These are phyloP conservation scores for Kalmanozyma brasiliensis DNA, from an alignment of 1,284 basidiomycete genomes.

Conservation along the genomic window DNA sequence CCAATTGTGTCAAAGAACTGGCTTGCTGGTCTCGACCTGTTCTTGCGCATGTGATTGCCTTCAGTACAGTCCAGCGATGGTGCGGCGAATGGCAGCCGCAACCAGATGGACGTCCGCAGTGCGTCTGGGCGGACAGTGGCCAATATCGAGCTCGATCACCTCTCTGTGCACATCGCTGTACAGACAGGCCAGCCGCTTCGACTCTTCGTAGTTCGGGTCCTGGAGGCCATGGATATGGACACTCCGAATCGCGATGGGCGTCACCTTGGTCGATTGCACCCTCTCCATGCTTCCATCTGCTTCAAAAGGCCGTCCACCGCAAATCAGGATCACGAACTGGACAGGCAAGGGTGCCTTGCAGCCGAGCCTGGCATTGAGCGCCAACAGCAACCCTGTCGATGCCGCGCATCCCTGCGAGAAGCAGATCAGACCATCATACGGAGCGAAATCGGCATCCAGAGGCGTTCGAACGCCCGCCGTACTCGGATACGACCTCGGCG, in stretches of 20 bases:
- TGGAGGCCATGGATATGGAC: slow-evolving; percentile 34
- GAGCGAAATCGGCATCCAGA: not conserved
- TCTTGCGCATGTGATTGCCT: too few relatives aligned
- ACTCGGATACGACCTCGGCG: slow-evolving; percentile 20
- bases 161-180: slow-evolving; percentile 24
- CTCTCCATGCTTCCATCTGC: slow-evolving; percentile 21
- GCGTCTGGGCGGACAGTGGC: slow-evolving; percentile 43
- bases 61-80: slow-evolving; percentile 6
- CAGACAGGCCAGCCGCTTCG: slow-evolving; percentile 17
- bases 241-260: slow-evolving; percentile 21
- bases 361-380: slow-evolving; percentile 1
- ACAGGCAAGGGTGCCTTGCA: slow-evolving; percentile 5
- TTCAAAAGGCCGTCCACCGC: slow-evolving; percentile 39
- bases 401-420: slow-evolving; percentile 53
- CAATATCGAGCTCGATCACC: slow-evolving; percentile 40
- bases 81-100: slow-evolving; percentile 20
- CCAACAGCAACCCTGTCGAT: slow-evolving; percentile 32
- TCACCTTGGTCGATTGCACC: slow-evolving; percentile 7
- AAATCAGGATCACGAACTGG: slow-evolving; percentile 40
- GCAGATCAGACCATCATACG: slow-evolving; percentile 44
- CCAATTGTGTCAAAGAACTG: too few relatives aligned
- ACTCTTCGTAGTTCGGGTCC: slow-evolving; percentile 33
- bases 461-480: slow-evolving; percentile 22
- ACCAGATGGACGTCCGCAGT: slow-evolving; percentile 27
- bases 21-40: too few relatives aligned